Evolutionary conservation across 139 green algal genomes (phyloP).

Genomic region (Spirogloea muscicola): DNA sequence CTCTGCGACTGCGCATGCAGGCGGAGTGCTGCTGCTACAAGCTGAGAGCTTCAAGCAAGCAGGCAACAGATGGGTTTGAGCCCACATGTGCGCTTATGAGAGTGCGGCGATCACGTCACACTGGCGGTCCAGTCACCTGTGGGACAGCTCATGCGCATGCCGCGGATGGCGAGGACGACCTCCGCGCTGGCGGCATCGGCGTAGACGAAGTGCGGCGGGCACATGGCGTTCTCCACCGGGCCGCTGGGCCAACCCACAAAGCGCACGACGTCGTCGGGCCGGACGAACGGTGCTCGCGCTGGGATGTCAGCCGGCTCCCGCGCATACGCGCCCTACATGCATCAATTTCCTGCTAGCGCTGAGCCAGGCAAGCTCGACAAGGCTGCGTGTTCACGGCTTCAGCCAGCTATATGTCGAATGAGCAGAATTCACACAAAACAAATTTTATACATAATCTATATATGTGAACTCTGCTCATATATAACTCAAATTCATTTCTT

Average conservation of each 20-base stretch:
- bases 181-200: background rate
- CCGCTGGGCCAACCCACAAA: background rate
- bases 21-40: no score
- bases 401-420: background rate
- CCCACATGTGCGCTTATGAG: no score
- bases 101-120: no score
- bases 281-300: slow-evolving; percentile 4
- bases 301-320: background rate
- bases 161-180: background rate
- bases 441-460: background rate
- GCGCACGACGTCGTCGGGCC: background rate
- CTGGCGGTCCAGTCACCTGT: slow-evolving; percentile 1
- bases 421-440: background rate
- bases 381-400: background rate
- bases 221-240: slow-evolving; percentile 8
- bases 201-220: slow-evolving; percentile 20
- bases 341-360: no score
- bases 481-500: background rate
- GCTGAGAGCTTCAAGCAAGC: no score
- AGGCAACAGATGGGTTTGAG: no score
- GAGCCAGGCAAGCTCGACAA: no score
- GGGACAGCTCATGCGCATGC: slow-evolving; percentile 3
- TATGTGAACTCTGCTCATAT: background rate
- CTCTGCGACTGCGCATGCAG: no score
- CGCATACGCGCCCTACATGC: slow-evolving; percentile 19